Evolutionary conservation across 2,329 filamentous ascomycete genomes (phyloP).

Genomic region (Sporothrix pseudoabietina): DNA sequence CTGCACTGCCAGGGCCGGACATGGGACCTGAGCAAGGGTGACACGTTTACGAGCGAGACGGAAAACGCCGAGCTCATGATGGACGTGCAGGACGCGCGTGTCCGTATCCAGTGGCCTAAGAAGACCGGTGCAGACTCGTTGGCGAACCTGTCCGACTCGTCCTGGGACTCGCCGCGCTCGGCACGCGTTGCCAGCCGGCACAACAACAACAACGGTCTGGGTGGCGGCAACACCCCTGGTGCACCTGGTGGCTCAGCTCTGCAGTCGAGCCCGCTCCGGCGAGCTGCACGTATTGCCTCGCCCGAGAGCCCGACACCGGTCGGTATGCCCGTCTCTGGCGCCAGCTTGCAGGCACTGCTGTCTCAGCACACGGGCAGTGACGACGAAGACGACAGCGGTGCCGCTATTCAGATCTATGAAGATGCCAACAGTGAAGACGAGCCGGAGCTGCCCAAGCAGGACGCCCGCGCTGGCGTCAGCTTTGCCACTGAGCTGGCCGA

Average conservation of each 20-base stretch:
- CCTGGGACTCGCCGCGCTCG: constrained; percentile 64
- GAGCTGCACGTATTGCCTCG: constrained; percentile 63
- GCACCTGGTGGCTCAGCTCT: constrained; percentile 44
- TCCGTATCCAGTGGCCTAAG: constrained; percentile 84
- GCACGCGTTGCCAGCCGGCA: not conserved
- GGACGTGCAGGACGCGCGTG: constrained; percentile 89
- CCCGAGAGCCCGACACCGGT: constrained; percentile 69
- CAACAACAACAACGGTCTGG: constrained; percentile 33
- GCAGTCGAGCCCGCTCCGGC: constrained; percentile 63
- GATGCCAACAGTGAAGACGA: constrained; percentile 65
- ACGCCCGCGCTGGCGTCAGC: constrained; percentile 44
- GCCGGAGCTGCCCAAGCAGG: constrained; percentile 47
- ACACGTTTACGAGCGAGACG: constrained; percentile 87
- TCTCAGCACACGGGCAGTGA: constrained; percentile 41
- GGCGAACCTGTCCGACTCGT: constrained; percentile 64
- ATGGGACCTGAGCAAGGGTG: constrained; percentile 83
- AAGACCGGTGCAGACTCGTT: constrained; percentile 46
- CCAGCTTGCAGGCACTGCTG: constrained; percentile 50
- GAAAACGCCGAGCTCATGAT: constrained; percentile 89
- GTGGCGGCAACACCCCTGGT: constrained; percentile 32
- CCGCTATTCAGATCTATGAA: constrained; percentile 70
- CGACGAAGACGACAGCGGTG: constrained; percentile 39
- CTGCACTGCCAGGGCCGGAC: constrained; percentile 87
- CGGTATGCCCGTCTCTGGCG: constrained; percentile 46
- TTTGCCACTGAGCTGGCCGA: constrained; percentile 55